Evolutionary conservation across 2,329 filamentous ascomycete species (phyloP).

Genomic region (Simplicillium sp.): DNA sequence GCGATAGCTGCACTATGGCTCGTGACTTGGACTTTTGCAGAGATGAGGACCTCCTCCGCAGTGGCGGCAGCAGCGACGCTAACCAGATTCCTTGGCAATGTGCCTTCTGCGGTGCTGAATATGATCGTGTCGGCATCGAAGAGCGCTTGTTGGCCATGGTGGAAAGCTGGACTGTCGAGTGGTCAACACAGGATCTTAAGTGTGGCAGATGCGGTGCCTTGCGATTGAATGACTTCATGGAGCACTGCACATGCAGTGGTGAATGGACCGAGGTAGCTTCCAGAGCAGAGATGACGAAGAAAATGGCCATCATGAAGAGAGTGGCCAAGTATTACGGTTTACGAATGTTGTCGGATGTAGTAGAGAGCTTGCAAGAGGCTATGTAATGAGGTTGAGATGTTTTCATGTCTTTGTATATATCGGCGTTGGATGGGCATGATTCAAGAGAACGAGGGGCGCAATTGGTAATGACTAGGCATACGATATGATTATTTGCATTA

Average conservation of each 20-base stretch:
- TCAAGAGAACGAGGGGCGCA: too few species aligned
- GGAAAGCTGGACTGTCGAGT: constrained; percentile 65
- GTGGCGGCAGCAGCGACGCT: constrained; percentile 12
- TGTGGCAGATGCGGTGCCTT: constrained; percentile 64
- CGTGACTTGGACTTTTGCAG: constrained; percentile 88
- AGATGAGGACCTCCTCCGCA: constrained; percentile 64
- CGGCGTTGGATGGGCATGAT: too few species aligned
- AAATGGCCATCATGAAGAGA: constrained; percentile 59
- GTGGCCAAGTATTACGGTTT: constrained; percentile 75
- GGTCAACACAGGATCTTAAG: constrained; percentile 84
- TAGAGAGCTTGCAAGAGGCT: constrained; percentile 48
- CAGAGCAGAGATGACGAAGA: constrained; percentile 53
- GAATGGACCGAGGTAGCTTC: constrained; percentile 69
- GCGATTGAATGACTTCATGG: constrained; percentile 86
- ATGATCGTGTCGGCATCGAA: constrained; percentile 72
- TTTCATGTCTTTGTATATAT: not conserved
- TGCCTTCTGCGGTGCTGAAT: constrained; percentile 63
- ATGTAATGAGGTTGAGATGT: constrained; percentile 19
- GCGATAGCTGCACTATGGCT: constrained; percentile 81
- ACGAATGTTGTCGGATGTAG: constrained; percentile 70
- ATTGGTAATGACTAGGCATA: too few species aligned
- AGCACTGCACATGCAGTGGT: constrained; percentile 90
- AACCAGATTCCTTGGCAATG: constrained; percentile 58
- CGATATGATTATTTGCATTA: too few species aligned
- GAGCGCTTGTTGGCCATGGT: constrained; percentile 72